Percentiles rank a stretch among this genome's conserved stretches.
Evolutionary conservation across 805 yeast species (phyloP).

Genomic region (Candida rishiriensis): DNA sequence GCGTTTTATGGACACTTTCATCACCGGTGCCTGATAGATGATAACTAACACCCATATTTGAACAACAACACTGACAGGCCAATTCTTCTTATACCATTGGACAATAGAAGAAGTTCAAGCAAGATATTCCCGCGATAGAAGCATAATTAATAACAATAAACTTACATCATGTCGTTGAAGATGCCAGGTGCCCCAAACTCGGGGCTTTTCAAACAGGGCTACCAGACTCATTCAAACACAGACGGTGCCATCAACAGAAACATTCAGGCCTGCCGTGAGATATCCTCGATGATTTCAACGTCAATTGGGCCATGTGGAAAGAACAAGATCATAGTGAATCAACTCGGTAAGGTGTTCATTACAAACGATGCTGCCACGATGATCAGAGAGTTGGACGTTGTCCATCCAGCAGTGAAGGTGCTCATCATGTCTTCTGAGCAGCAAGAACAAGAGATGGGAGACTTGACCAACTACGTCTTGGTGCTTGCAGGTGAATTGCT

Average conservation of each 20-base stretch:
- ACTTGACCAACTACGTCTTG: constrained; percentile 87
- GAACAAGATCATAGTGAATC: constrained; percentile 90
- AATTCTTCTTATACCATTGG: neutral
- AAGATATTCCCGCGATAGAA: neutral
- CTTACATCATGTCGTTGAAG: constrained; percentile 70
- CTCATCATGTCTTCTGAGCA: constrained; percentile 95
- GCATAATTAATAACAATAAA: neutral
- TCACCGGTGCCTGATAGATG: too few species aligned
- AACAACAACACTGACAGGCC: too few species aligned
- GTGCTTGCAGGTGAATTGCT: constrained; percentile 90
- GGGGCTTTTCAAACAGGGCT: constrained; percentile 94
- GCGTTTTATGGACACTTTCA: too few species aligned
- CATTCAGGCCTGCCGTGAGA: constrained; percentile 91
- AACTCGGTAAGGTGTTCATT: constrained; percentile 77
- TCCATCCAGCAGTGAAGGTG: constrained; percentile 95
- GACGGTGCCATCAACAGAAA: constrained; percentile 95
- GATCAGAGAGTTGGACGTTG: constrained; percentile 86
- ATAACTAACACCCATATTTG: too few species aligned
- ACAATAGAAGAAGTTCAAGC: neutral
- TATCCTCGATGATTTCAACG: constrained; percentile 85
- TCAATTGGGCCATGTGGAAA: constrained; percentile 98
- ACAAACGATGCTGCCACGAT: constrained; percentile 99
- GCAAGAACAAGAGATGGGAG: constrained; percentile 97
- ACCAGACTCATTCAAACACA: constrained; percentile 76
- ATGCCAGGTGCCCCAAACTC: constrained; percentile 91